These are phyloP conservation scores for Phytophthora brassicae DNA, from an alignment of 352 stramenopile species.

Conservation along the genomic window DNA sequence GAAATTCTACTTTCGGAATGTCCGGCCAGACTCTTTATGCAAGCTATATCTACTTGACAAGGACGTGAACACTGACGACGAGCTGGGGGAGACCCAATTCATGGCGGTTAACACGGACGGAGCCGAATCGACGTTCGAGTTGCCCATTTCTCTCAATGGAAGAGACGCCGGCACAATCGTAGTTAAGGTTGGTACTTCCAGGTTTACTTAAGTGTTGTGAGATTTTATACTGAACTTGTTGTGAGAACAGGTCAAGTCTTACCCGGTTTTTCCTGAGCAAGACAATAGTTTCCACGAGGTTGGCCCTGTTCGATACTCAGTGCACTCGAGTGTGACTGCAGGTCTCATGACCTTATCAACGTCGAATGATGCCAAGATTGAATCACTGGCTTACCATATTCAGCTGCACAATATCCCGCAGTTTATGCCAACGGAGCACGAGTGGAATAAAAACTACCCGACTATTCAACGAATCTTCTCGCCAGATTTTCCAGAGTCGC, in stretches of 20 bases:
- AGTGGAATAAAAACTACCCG: constrained; percentile 47
- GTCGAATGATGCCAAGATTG: constrained; percentile 30
- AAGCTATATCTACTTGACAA: constrained; percentile 39
- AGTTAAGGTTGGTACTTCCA: constrained; percentile 17
- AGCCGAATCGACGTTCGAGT: constrained; percentile 24
- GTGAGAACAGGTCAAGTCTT: constrained; percentile 31
- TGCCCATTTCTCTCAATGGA: constrained; percentile 24
- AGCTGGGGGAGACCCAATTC: constrained; percentile 36
- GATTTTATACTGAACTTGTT: not conserved
- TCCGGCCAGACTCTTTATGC: constrained; percentile 28
- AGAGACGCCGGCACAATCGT: constrained; percentile 31
- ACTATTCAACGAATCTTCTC: constrained; percentile 44
- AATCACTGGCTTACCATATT: constrained; percentile 41
- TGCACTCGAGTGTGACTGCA: constrained; percentile 40
- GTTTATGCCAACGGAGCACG: constrained; percentile 34
- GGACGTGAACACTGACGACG: constrained; percentile 39
- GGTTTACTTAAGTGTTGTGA: not conserved
- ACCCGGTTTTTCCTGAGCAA: constrained; percentile 5
- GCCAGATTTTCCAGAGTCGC: constrained; percentile 31
- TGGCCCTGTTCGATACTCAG: constrained; percentile 39
- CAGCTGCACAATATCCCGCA: constrained; percentile 39
- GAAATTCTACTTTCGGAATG: constrained; percentile 39
- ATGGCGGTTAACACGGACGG: constrained; percentile 29
- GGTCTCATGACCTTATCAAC: constrained; percentile 37
- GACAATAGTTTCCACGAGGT: constrained; percentile 22